Evolutionary conservation across 768 basidiomycete genomes (phyloP).

Genomic region (Macrolepiota fuliginosa): DNA sequence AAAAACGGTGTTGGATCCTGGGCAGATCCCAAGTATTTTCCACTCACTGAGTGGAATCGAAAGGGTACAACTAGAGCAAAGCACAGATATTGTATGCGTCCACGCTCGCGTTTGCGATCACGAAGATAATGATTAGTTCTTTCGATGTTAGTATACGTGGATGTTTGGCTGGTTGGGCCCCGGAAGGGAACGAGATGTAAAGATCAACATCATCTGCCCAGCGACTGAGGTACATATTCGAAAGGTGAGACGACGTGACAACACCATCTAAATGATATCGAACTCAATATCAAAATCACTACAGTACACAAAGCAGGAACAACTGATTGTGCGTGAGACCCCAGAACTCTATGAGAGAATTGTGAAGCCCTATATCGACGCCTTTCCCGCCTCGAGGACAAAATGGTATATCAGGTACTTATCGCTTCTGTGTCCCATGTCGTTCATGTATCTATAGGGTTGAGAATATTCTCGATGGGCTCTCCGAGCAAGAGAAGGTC

Average conservation of each 20-base stretch:
- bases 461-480: slow-evolving; percentile 74
- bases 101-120: background rate
- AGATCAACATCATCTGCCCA: slow-evolving; percentile 83
- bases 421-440: background rate
- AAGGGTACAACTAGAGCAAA: slow-evolving; percentile 47
- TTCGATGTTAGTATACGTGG: slow-evolving; percentile 69
- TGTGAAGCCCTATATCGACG: slow-evolving; percentile 76
- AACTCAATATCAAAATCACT: background rate
- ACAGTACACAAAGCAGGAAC: slow-evolving; percentile 75
- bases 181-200: slow-evolving; percentile 57
- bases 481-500: slow-evolving; percentile 72
- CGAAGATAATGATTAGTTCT: background rate
- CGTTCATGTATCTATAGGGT: slow-evolving; percentile 53
- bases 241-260: slow-evolving; percentile 50
- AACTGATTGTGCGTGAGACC: slow-evolving; percentile 78
- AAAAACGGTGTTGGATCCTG: slow-evolving; percentile 63
- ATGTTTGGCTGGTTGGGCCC: slow-evolving; percentile 65
- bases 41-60: slow-evolving; percentile 35
- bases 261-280: background rate
- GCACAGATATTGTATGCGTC: slow-evolving; percentile 64
- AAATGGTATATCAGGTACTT: slow-evolving; percentile 56
- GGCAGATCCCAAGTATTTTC: slow-evolving; percentile 36
- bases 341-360: slow-evolving; percentile 69
- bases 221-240: slow-evolving; percentile 88
- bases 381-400: slow-evolving; percentile 73